These are phyloP conservation scores for Microcera coccophila DNA, from an alignment of 2,329 filamentous ascomycete genomes.

Conservation along the genomic window DNA sequence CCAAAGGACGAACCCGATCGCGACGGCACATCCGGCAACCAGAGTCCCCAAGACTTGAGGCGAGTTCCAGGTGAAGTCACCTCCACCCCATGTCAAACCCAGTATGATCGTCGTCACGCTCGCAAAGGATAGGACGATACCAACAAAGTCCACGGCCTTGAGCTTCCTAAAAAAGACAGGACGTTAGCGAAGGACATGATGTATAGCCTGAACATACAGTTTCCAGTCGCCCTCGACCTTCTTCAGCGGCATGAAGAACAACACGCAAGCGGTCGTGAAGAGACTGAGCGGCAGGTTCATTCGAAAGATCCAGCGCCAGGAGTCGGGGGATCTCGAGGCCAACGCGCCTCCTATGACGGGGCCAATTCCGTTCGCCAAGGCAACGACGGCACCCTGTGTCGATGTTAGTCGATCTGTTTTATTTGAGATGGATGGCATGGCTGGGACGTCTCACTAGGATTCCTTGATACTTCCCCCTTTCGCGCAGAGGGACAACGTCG, in stretches of 20 bases:
- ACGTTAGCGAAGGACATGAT: rapidly evolving
- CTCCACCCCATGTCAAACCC: slow-evolving; percentile 57
- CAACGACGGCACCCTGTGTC: slow-evolving; percentile 45
- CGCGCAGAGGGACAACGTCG: slow-evolving; percentile 65
- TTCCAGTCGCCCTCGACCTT: slow-evolving; percentile 51
- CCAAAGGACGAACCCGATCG: slow-evolving; percentile 51
- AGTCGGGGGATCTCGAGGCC: slow-evolving; percentile 41
- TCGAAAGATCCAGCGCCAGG: slow-evolving; percentile 53
- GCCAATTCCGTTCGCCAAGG: slow-evolving; percentile 51
- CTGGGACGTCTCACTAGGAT: slow-evolving; percentile 36
- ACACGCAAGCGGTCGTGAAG: slow-evolving; percentile 42
- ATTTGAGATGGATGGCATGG: no score
- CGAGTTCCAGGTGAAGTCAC: slow-evolving; percentile 54
- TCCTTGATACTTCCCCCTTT: slow-evolving; percentile 71
- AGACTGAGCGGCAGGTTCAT: slow-evolving; percentile 51
- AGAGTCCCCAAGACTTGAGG: slow-evolving; percentile 52
- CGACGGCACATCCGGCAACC: slow-evolving; percentile 44
- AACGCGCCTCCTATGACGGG: slow-evolving; percentile 52
- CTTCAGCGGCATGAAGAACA: slow-evolving; percentile 56
- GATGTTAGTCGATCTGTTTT: not conserved
- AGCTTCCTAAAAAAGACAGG: slow-evolving; percentile 41
- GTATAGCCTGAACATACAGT: slow-evolving; percentile 34
- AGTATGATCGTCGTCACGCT: slow-evolving; percentile 46
- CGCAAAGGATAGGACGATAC: slow-evolving; percentile 43
- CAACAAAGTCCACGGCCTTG: slow-evolving; percentile 48